Base-by-base conservation (phyloP, 495 filamentous ascomycete species). In the Neurospora sp. region DNA sequence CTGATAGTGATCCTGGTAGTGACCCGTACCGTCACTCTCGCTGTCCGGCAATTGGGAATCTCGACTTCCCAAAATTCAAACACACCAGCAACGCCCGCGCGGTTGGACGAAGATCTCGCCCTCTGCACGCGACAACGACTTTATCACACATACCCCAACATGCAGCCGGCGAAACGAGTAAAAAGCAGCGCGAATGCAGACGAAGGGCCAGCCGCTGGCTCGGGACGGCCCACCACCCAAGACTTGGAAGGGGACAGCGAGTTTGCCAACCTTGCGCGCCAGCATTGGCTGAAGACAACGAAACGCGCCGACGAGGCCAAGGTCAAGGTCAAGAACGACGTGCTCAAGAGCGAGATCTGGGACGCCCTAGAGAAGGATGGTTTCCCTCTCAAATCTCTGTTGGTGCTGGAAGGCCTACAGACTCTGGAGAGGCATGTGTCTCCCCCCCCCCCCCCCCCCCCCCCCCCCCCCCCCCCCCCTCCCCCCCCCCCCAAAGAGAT, bases 291-390 rank as follows among this genome's bases (percentile, higher is more conserved):
- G 72, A 90, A 90, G 80, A 81, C 72, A 14, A 71, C 78, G 16
- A 71, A 81, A 5, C 80, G 83, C 11, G 91, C 91, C 79, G 82
- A 86, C 72, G 68, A 82, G 16, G 73, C 79, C 48, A 85, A 83
- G 65, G 82, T 89, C 73, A 96, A 92, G 84, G 91, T 93, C 77
- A 96, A 93, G 84, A 89, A 90, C 44, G 92, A 96, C 73, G 89
- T 94, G 71, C 84, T 98, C 75, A 96, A 97, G 83, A 87, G 88
- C 74, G 92, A 95, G 75, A 90, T 99, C 53, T 99, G 96, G 93
- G 94, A 96, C 82, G 86, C 89, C 20, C 82, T 99, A 72, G 94
- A 98, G 80, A 88, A 89, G 74, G 90, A 93, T 69, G 85, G 84
- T 59, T 98, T 97, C 78, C 86, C 86, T n/a, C 88, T 88, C 78